A percentile compares a stretch with the other conserved stretches of the same genome.
phyloP scores from a whole-genome alignment of 768 basidiomycete genomes.

The Mycena galopus region DNA sequence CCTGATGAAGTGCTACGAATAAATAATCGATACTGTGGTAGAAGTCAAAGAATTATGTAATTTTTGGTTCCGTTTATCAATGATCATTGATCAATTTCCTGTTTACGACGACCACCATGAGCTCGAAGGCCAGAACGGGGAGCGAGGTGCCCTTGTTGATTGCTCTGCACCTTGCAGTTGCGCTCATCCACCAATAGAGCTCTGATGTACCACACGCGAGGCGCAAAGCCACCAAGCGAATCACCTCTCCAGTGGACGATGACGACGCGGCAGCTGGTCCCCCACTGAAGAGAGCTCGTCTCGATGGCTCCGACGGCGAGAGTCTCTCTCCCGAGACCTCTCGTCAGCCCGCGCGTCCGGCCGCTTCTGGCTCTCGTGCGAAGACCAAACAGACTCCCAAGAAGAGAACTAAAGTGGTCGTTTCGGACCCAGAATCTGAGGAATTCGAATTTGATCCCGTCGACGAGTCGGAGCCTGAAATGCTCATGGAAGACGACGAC shows the following conservation, averaged over 20 bases:
- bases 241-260: slow-evolving; percentile 46
- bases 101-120: not conserved
- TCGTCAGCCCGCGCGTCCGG: slow-evolving; percentile 10
- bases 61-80: not conserved
- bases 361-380: slow-evolving; percentile 16
- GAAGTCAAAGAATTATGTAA: slow-evolving; percentile 19
- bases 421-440: slow-evolving; percentile 42
- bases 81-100: not conserved
- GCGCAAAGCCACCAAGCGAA: slow-evolving; percentile 44
- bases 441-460: slow-evolving; percentile 39
- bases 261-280: slow-evolving; percentile 42
- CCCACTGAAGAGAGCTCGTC: slow-evolving; percentile 27
- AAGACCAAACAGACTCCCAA: slow-evolving; percentile 17
- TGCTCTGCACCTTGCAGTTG: slow-evolving; percentile 1
- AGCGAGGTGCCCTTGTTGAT: slow-evolving; percentile 28
- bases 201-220: slow-evolving; percentile 30
- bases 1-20: slow-evolving; percentile 85
- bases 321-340: not conserved
- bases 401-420: slow-evolving; percentile 32
- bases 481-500: slow-evolving; percentile 39
- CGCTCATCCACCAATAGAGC: slow-evolving; percentile 30
- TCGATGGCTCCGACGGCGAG: slow-evolving; percentile 27
- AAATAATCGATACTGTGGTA: slow-evolving; percentile 10
- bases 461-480: slow-evolving; percentile 35
- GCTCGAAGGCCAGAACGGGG: slow-evolving; percentile 7